Conservation (phyloP, 768 basidiomycete genomes). For the Boletus subcaerulescens region DNA sequence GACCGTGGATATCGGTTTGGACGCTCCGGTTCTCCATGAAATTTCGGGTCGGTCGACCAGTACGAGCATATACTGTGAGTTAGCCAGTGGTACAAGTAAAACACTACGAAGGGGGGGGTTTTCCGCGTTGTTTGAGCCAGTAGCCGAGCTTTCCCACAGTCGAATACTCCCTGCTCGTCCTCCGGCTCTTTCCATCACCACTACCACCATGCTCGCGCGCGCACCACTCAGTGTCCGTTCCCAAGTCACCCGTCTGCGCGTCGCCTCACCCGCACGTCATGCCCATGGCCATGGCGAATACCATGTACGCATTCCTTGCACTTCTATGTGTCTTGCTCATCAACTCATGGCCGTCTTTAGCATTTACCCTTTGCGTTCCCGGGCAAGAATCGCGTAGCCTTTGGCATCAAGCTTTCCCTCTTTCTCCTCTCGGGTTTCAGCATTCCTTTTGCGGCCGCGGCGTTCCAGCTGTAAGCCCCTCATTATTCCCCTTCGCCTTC, state of each 20-base stretch:
- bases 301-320: conserved; percentile 40
- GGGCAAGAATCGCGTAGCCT: conserved; percentile 47
- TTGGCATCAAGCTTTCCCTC: conserved; percentile 33
- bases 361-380: conserved; percentile 58
- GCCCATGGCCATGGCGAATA: conserved; percentile 50
- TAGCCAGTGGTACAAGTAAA: no score
- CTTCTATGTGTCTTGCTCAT: conserved; percentile 1
- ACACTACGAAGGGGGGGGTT: no score
- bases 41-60: no score
- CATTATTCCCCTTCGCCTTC: neutral
- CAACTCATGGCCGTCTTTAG: conserved; percentile 27
- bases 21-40: no score
- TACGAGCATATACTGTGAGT: no score
- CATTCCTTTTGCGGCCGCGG: conserved; percentile 63
- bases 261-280: conserved; percentile 37
- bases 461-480: conserved; percentile 59
- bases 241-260: conserved; percentile 31
- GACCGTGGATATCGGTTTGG: no score
- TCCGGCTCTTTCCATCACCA: conserved; percentile 16
- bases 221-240: conserved; percentile 43
- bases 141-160: conserved; percentile 18
- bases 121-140: no score
- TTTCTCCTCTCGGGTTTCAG: conserved; percentile 55
- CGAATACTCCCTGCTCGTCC: neutral
- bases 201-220: conserved; percentile 39